Conservation (phyloP, 2,329 filamentous ascomycete species). For the Paraphaeosphaeria sporulosa region DNA sequence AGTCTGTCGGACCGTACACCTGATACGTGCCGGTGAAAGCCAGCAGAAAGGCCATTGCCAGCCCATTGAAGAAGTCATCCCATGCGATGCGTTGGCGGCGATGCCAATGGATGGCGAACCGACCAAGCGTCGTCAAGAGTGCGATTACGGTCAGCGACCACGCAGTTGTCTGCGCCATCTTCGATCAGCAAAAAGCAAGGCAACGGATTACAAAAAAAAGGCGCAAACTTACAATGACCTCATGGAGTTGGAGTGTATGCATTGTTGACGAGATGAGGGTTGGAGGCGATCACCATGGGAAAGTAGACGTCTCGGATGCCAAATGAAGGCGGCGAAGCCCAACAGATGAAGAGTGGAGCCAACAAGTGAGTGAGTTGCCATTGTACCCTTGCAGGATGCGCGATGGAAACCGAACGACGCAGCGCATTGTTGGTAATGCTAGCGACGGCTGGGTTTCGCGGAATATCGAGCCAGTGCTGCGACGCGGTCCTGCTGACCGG, state of each 20-base stretch:
- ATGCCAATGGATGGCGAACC: conserved; percentile 21
- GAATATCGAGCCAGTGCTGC: neutral
- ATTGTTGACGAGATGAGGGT: conserved; percentile 3
- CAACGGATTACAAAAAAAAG: neutral
- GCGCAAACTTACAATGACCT: conserved; percentile 12
- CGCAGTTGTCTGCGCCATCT: conserved; percentile 10
- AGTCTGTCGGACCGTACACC: conserved; percentile 16
- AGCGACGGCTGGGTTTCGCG: neutral
- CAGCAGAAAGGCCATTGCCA: conserved; percentile 15
- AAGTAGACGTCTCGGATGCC: conserved; percentile 1
- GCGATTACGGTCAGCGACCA: conserved; percentile 16
- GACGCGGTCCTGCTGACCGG: neutral
- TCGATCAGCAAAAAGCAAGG: neutral
- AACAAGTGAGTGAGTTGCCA: neutral
- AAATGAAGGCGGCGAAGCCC: conserved; percentile 3
- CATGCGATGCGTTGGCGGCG: conserved; percentile 13
- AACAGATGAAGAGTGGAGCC: conserved; percentile 13
- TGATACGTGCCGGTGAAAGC: conserved; percentile 16
- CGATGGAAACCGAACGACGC: conserved; percentile 3
- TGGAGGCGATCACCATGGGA: conserved; percentile 2
- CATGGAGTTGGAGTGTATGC: conserved; percentile 10
- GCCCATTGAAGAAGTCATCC: conserved; percentile 21
- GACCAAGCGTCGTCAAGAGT: conserved; percentile 17
- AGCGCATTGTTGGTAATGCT: neutral
- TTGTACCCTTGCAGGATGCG: conserved; percentile 3